A percentile compares a stretch with the other conserved stretches of the same genome.
These are phyloP conservation scores for Paulownia fortunei DNA, from an alignment of 257 asterid genomes.

Conservation along the genomic window DNA sequence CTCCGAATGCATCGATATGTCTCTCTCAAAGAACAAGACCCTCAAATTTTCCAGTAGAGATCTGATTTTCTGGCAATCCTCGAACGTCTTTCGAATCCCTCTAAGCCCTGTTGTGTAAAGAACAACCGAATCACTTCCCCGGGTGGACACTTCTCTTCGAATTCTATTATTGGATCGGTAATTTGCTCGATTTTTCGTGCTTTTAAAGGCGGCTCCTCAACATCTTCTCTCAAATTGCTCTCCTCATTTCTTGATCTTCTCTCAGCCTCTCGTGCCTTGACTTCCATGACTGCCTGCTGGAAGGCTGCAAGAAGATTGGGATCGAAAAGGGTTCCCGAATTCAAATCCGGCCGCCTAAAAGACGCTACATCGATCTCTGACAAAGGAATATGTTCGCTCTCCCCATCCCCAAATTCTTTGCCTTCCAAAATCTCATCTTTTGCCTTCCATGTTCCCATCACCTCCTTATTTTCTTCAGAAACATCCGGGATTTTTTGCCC, in stretches of 20 bases:
- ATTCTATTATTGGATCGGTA: slow-evolving; percentile 50
- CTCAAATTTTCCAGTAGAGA: slow-evolving; percentile 64
- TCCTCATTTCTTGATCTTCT: slow-evolving; percentile 44
- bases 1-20: slow-evolving; percentile 86
- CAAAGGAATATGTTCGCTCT: slow-evolving; percentile 35
- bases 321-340: slow-evolving; percentile 71
- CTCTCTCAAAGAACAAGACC: slow-evolving; percentile 75
- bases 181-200: slow-evolving; percentile 47
- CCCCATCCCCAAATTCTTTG: slow-evolving; percentile 14
- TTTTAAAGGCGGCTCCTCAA: slow-evolving; percentile 59
- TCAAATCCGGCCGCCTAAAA: slow-evolving; percentile 69
- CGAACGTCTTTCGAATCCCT: slow-evolving; percentile 87
- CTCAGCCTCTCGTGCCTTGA: slow-evolving; percentile 64
- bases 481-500: neutral
- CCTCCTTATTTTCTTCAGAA: slow-evolving; percentile 26
- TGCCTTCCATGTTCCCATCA: slow-evolving; percentile 18
- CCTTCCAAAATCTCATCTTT: slow-evolving; percentile 36
- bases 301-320: slow-evolving; percentile 75
- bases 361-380: slow-evolving; percentile 45
- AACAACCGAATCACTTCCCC: slow-evolving; percentile 72
- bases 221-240: slow-evolving; percentile 28
- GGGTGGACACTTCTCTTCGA: slow-evolving; percentile 77
- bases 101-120: slow-evolving; percentile 90
- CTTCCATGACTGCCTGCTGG: slow-evolving; percentile 68
- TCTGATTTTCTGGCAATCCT: slow-evolving; percentile 73